These are phyloP conservation scores for Globisporangium heterothallicum DNA, from an alignment of 352 stramenopile genomes.

Conservation along the genomic window DNA sequence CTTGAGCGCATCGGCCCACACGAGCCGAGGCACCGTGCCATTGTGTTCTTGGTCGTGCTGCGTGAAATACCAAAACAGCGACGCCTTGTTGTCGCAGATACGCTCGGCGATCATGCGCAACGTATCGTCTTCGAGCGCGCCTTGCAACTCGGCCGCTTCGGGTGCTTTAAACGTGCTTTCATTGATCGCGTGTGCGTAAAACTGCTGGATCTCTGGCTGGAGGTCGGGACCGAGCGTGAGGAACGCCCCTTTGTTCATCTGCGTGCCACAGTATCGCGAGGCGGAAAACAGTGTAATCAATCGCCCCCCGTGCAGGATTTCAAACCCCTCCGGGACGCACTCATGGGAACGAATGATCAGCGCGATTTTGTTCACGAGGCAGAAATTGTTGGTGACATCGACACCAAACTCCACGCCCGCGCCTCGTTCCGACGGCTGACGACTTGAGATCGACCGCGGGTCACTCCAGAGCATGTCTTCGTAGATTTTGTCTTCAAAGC, in stretches of 20 bases:
- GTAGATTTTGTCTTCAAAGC: slow-evolving; percentile 92
- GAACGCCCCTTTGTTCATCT: slow-evolving; percentile 93
- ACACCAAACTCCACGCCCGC: slow-evolving; percentile 91
- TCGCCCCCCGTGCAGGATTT: slow-evolving; percentile 84
- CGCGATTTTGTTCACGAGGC: slow-evolving; percentile 89
- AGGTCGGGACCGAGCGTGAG: slow-evolving; percentile 87
- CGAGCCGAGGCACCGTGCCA: slow-evolving; percentile 73
- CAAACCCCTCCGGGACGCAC: slow-evolving; percentile 90
- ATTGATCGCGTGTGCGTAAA: slow-evolving; percentile 87
- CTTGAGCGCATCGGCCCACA: slow-evolving; percentile 89
- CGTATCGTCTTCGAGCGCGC: slow-evolving; percentile 82
- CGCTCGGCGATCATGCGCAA: slow-evolving; percentile 92
- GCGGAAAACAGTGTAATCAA: slow-evolving; percentile 92
- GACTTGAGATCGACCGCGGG: slow-evolving; percentile 66
- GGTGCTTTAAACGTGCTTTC: slow-evolving; percentile 71
- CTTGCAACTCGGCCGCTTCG: slow-evolving; percentile 67
- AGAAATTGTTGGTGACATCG: slow-evolving; percentile 93
- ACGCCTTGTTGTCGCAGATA: slow-evolving; percentile 89
- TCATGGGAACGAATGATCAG: slow-evolving; percentile 93
- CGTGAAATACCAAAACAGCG: slow-evolving; percentile 93
- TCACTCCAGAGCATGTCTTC: slow-evolving; percentile 93
- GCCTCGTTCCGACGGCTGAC: slow-evolving; percentile 81
- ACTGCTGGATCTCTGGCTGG: slow-evolving; percentile 92
- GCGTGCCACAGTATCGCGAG: slow-evolving; percentile 88
- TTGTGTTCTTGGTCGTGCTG: slow-evolving; percentile 90